These are phyloP conservation scores for Coffea canephora DNA, from an alignment of 257 asterid genomes.

Conservation along the genomic window DNA sequence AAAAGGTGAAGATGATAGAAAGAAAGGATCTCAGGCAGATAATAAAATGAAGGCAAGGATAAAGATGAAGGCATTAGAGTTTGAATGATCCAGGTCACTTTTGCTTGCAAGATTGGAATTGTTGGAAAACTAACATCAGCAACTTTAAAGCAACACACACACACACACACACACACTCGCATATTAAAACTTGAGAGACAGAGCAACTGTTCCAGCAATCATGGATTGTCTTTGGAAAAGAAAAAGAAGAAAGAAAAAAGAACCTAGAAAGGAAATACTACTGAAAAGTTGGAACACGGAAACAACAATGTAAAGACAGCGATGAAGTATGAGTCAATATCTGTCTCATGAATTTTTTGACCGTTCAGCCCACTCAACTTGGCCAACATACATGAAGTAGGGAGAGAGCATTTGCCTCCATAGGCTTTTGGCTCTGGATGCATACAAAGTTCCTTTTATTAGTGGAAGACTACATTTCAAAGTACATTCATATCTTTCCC, in stretches of 20 bases:
- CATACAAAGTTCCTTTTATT: conserved; percentile 45
- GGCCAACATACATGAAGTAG: conserved; percentile 37
- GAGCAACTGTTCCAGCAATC: neutral
- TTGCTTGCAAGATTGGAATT: conserved; percentile 16
- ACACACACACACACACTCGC: neutral
- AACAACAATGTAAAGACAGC: conserved; percentile 55
- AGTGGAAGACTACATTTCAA: conserved; percentile 66
- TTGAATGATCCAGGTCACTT: conserved; percentile 20
- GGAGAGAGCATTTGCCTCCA: conserved; percentile 50
- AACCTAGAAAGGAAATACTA: conserved; percentile 17
- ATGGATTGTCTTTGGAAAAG: neutral
- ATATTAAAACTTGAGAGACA: neutral
- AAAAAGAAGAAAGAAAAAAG: conserved; percentile 5
- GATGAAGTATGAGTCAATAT: conserved; percentile 65
- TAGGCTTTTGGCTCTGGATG: conserved; percentile 37
- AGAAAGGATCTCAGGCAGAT: neutral
- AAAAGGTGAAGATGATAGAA: neutral
- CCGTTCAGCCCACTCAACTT: conserved; percentile 59
- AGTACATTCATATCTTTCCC: conserved; percentile 52
- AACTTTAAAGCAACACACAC: neutral
- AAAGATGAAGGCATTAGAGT: conserved; percentile 21
- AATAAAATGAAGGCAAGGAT: conserved; percentile 7
- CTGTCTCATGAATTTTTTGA: conserved; percentile 62
- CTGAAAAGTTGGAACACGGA: conserved; percentile 31
- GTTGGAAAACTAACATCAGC: conserved; percentile 17